phyloP scores from a whole-genome alignment of 768 basidiomycete genomes.

The Trametes gibbosa region DNA sequence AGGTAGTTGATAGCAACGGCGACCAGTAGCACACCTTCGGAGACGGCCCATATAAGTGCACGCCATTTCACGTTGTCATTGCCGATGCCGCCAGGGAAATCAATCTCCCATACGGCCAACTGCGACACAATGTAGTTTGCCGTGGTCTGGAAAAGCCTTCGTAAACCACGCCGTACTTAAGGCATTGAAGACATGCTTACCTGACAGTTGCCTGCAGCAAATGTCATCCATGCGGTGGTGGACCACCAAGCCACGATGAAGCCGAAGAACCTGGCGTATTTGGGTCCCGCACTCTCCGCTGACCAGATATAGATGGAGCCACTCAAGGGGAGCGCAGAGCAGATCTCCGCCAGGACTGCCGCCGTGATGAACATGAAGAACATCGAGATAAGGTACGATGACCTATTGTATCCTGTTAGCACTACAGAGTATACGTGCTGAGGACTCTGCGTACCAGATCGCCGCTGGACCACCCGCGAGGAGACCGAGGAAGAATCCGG shows the following conservation, averaged over 20 bases:
- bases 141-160: conserved; percentile 52
- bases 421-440: not conserved
- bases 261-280: conserved; percentile 82
- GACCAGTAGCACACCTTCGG: conserved; percentile 67
- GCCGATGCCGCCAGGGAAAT: conserved; percentile 77
- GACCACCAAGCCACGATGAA: conserved; percentile 94
- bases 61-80: conserved; percentile 81
- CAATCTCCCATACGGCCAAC: conserved; percentile 71
- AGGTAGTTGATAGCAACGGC: conserved; percentile 84
- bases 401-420: conserved; percentile 46
- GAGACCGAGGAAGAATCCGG: conserved; percentile 76
- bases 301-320: conserved; percentile 97
- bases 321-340: conserved; percentile 81
- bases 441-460: conserved; percentile 54
- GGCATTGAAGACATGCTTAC: conserved; percentile 38
- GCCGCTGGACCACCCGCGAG: conserved; percentile 86
- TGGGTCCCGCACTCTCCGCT: conserved; percentile 87
- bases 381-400: conserved; percentile 78
- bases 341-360: conserved; percentile 83
- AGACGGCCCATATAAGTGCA: conserved; percentile 78
- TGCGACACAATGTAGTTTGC: conserved; percentile 90
- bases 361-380: conserved; percentile 89
- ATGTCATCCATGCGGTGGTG: conserved; percentile 96
- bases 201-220: conserved; percentile 85
- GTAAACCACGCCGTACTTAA: not conserved